Evolutionary conservation across 176 grass and related monocot genomes (phyloP).

Genomic region (Oryza officinalis): DNA sequence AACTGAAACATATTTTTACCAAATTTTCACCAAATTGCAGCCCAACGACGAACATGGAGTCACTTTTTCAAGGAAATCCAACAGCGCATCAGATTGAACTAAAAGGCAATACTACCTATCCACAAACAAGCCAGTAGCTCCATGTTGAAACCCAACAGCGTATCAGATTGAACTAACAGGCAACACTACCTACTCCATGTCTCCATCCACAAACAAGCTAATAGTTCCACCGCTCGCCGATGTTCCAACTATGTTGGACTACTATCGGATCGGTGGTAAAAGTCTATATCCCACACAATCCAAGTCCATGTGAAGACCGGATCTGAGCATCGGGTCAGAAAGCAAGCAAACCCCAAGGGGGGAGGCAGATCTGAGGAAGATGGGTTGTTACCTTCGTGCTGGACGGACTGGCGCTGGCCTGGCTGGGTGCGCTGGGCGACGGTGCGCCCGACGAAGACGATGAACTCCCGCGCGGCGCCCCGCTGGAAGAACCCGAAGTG

Average conservation of each 20-base stretch:
- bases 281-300: neutral
- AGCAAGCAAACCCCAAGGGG: neutral
- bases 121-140: neutral
- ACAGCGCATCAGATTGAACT: neutral
- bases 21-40: neutral
- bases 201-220: neutral
- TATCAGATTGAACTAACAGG: neutral
- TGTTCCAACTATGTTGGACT: neutral
- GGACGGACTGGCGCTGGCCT: constrained; percentile 84
- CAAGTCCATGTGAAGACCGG: neutral
- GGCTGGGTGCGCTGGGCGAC: constrained; percentile 71
- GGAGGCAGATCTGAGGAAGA: constrained; percentile 8
- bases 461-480: constrained; percentile 75
- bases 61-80: neutral
- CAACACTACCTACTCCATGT: neutral
- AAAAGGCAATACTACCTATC: neutral
- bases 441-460: constrained; percentile 80
- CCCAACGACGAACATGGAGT: neutral
- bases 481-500: constrained; percentile 90
- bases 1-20: too few relatives aligned
- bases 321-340: constrained; percentile 10
- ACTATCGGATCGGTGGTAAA: neutral
- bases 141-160: neutral
- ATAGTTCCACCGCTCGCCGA: neutral
- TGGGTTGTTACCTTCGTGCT: constrained; percentile 73